Evolutionary conservation across 371 early-diverging fungal species (phyloP).

Genomic region (Mucor sp.): DNA sequence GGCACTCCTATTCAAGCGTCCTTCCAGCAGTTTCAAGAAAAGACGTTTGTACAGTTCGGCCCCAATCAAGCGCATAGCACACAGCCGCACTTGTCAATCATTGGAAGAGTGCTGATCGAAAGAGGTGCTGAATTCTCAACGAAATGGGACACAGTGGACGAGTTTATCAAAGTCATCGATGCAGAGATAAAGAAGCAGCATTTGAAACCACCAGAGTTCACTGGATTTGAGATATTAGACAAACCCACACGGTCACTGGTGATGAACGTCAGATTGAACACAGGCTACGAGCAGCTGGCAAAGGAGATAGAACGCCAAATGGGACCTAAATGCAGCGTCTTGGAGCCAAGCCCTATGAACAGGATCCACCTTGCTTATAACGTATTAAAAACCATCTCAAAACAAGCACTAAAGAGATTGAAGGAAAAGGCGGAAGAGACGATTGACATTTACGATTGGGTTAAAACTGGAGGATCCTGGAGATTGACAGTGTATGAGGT

Average conservation of each 20-base stretch:
- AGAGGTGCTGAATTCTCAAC: constrained; percentile 24
- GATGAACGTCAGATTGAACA: constrained; percentile 21
- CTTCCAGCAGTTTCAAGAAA: constrained; percentile 31
- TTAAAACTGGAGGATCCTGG: constrained; percentile 34
- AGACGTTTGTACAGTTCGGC: constrained; percentile 24
- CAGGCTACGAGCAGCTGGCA: constrained; percentile 17
- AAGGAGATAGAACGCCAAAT: constrained; percentile 20
- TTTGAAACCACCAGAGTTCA: constrained; percentile 25
- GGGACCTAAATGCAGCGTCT: constrained; percentile 8
- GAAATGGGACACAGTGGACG: constrained; percentile 29
- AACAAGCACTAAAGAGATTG: constrained; percentile 22
- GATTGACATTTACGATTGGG: constrained; percentile 34
- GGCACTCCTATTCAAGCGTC: constrained; percentile 29
- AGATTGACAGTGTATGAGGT: constrained; percentile 30
- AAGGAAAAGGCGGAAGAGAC: constrained; percentile 27
- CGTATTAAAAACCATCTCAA: constrained; percentile 23
- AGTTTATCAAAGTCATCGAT: constrained; percentile 18
- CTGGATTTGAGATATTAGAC: constrained; percentile 28
- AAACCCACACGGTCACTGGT: constrained; percentile 30
- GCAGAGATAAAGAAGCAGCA: constrained; percentile 12
- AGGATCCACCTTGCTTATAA: constrained; percentile 35
- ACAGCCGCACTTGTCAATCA: constrained; percentile 26
- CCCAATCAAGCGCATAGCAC: constrained; percentile 40
- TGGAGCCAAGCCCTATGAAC: constrained; percentile 28
- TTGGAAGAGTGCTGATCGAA: constrained; percentile 27